Evolutionary conservation across 495 filamentous ascomycete species (phyloP).

Genomic region (Podospora conica): DNA sequence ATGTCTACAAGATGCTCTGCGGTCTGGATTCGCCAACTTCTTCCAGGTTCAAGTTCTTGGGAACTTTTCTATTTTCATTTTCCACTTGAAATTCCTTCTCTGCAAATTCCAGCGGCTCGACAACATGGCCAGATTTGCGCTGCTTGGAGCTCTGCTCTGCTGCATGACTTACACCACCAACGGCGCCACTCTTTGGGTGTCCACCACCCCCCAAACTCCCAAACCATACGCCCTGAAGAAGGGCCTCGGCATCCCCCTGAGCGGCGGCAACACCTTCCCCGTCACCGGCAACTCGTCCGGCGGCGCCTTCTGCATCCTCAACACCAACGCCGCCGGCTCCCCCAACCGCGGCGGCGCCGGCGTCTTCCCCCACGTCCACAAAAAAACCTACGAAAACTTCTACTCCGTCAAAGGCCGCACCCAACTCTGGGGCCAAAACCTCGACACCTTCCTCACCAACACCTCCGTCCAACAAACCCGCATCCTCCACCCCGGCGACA

Average conservation of each 20-base stretch:
- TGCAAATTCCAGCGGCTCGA: no score
- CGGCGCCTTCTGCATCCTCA: conserved; percentile 39
- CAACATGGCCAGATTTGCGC: not conserved
- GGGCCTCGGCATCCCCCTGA: conserved; percentile 9
- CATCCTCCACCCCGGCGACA: conserved; percentile 35
- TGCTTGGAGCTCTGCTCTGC: not conserved
- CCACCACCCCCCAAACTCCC: conserved; percentile 9
- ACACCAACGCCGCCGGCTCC: conserved; percentile 33
- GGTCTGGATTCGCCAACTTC: no score
- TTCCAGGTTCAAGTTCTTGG: no score
- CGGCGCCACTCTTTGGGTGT: conserved; percentile 8
- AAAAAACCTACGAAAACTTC: conserved; percentile 42
- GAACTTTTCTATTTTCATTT: no score
- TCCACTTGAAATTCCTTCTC: no score
- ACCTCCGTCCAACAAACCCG: conserved; percentile 28
- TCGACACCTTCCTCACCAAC: conserved; percentile 7
- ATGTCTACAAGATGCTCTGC: not conserved
- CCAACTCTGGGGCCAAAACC: conserved; percentile 41
- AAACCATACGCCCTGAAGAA: conserved; percentile 12
- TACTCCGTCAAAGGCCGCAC: conserved; percentile 40
- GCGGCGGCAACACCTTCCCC: conserved; percentile 24
- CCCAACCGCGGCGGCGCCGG: conserved; percentile 22
- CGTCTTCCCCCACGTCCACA: conserved; percentile 40
- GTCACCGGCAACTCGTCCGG: conserved; percentile 40
- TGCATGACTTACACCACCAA: not conserved